Evolutionary conservation across 768 basidiomycete species (phyloP), one percentile per base, ranked within the genome.

Genomic region (Cystofilobasidium macerans): DNA sequence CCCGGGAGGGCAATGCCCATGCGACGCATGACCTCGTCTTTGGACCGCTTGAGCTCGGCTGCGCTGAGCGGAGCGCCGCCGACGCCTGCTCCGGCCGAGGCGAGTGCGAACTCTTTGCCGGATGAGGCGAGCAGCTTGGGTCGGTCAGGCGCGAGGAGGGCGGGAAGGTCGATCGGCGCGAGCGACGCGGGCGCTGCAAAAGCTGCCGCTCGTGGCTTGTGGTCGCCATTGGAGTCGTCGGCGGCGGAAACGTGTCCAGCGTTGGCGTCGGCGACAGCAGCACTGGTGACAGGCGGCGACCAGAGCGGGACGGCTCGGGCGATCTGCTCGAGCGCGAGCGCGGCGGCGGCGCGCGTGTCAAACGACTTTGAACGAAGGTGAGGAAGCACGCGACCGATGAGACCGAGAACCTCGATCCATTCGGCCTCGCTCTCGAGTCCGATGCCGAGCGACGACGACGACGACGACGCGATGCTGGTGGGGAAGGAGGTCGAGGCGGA

Each of bases 301-400:
- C 94, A 69, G 83, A 79, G 60, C 0, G 94, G 93, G 1, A 92
- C 85, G 20, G 87, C 81, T 8, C 85, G 80, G 70, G 88, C 92
- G 67, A 98, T 88, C 60, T 89, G 85, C 0, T 89, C 89, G 51
- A 98, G 80, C 0, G 95, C 88, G 63, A 84, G 82, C 0, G 92
- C 89, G 0, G 91, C 90, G 0, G 95, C 91, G 3, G 85, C 83
- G 51, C 95, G 84, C 2, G 94, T 91, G 67, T 99, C 95, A 69
- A 84, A 85, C n/a, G 86, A 87, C 78, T 88, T 89, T 45, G 90
- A 92, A 73, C 88, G 87, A 1, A 98, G 80, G 74, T 82, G 91
- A 6, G 95, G 95, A 16, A 97, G 78, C 71, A 93, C 91, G 72
- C 89, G 81, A n/a, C 86, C 87, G 56, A 95, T 86, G 3, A 98